Percentiles rank a stretch among this genome's conserved stretches.
These are phyloP conservation scores for Penicillium steckii DNA, from an alignment of 495 filamentous ascomycete species.

Conservation along the genomic window DNA sequence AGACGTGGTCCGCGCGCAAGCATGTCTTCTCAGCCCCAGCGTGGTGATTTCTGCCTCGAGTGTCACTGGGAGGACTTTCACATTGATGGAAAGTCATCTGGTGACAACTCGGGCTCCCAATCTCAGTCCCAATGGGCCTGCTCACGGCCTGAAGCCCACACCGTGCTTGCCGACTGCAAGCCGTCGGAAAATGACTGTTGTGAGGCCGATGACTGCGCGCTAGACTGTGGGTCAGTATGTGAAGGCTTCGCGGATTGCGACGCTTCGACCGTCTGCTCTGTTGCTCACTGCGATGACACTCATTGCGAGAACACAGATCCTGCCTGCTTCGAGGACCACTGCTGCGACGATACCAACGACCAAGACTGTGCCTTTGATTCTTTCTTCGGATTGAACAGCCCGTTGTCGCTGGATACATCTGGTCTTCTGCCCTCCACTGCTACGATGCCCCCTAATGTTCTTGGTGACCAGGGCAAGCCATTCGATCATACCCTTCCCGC, in stretches of 20 bases:
- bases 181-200: slow-evolving; percentile 41
- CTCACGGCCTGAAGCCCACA: slow-evolving; percentile 28
- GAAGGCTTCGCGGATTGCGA: slow-evolving; percentile 48
- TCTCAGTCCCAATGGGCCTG: slow-evolving; percentile 33
- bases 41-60: slow-evolving; percentile 43
- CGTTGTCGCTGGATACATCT: slow-evolving; percentile 31
- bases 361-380: slow-evolving; percentile 35
- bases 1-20: slow-evolving; percentile 20
- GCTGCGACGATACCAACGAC: slow-evolving; percentile 25
- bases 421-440: slow-evolving; percentile 25
- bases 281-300: slow-evolving; percentile 30
- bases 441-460: slow-evolving; percentile 11
- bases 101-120: slow-evolving; percentile 17
- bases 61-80: slow-evolving; percentile 45
- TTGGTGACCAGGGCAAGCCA: slow-evolving; percentile 22
- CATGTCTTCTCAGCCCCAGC: slow-evolving; percentile 38
- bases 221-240: slow-evolving; percentile 43
- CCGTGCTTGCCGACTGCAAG: slow-evolving; percentile 26
- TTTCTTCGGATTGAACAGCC: slow-evolving; percentile 34
- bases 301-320: slow-evolving; percentile 34
- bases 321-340: slow-evolving; percentile 44
- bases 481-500: slow-evolving; percentile 17
- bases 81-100: slow-evolving; percentile 32
- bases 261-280: slow-evolving; percentile 39
- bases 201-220: slow-evolving; percentile 42